Conservation (phyloP, 1,284 basidiomycete species). For the Fomitopsis schrenkii region DNA sequence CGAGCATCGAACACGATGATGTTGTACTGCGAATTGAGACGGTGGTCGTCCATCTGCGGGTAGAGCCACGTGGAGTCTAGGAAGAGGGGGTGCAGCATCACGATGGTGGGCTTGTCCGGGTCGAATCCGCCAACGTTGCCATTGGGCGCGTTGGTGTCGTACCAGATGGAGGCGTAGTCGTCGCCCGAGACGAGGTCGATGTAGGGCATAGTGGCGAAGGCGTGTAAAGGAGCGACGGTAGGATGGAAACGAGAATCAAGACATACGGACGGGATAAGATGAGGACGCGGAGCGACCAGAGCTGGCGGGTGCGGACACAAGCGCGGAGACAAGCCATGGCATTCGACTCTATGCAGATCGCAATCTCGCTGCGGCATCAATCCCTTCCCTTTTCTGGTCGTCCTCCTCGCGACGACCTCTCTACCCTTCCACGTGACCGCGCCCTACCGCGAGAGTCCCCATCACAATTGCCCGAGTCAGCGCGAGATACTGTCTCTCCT, state of each 20-base stretch:
- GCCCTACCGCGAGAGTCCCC: background rate
- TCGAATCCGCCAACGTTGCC: constrained; percentile 63
- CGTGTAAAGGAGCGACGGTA: constrained; percentile 2
- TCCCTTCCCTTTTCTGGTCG: background rate
- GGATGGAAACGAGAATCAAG: background rate
- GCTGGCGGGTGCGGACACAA: background rate
- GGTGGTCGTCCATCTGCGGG: constrained; percentile 61
- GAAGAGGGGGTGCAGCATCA: constrained; percentile 63
- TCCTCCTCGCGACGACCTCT: background rate
- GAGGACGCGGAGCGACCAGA: background rate
- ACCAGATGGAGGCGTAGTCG: constrained; percentile 70
- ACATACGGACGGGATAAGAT: background rate
- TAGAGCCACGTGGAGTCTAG: constrained; percentile 67
- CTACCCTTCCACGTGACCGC: background rate
- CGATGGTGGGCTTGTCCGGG: constrained; percentile 56
- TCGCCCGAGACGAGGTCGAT: constrained; percentile 58
- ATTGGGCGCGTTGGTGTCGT: constrained; percentile 55
- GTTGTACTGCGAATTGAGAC: constrained; percentile 55
- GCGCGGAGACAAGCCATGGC: background rate
- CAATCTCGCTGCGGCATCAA: background rate
- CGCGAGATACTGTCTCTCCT: too few relatives aligned
- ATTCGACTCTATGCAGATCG: background rate
- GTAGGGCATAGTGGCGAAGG: constrained; percentile 51
- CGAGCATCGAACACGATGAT: constrained; percentile 72
- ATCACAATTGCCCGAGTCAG: too few relatives aligned